A percentile compares a stretch with the other conserved stretches of the same genome.
Conservation (phyloP, 2,329 filamentous ascomycete species). For the Neonectria punicea region DNA sequence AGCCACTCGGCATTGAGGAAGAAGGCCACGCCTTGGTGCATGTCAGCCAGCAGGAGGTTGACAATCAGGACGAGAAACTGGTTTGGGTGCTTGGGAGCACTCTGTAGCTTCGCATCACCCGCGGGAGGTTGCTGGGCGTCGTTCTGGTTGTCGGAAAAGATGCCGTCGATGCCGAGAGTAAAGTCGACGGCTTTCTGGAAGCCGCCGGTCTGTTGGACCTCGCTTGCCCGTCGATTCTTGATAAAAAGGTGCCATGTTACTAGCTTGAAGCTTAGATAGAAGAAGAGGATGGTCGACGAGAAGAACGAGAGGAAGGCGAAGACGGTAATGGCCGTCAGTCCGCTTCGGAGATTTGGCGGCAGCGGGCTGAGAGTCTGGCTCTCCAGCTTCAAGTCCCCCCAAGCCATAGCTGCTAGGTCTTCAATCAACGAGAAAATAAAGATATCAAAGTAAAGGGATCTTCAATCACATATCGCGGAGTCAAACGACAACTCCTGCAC, state of each 20-base stretch:
- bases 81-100: constrained; percentile 58
- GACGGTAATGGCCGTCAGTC: constrained; percentile 45
- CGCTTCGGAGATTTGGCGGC: constrained; percentile 32
- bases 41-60: constrained; percentile 75
- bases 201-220: constrained; percentile 17
- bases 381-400: constrained; percentile 35
- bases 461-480: not conserved
- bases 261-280: constrained; percentile 47
- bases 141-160: constrained; percentile 31
- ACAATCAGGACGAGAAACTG: constrained; percentile 77
- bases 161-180: constrained; percentile 49
- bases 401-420: constrained; percentile 33
- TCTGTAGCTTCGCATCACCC: constrained; percentile 29
- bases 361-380: constrained; percentile 42
- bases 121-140: not conserved
- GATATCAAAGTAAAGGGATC: not conserved
- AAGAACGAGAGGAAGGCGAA: constrained; percentile 47
- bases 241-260: constrained; percentile 43
- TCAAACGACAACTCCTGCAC: not conserved
- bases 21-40: constrained; percentile 73
- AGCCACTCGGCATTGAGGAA: constrained; percentile 71
- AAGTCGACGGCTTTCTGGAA: constrained; percentile 47
- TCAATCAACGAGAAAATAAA: not conserved
- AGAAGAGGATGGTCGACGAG: constrained; percentile 42
- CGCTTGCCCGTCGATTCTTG: constrained; percentile 19